Conservation (phyloP, 164 flowering plant species). For the Stephania cephalantha region DNA sequence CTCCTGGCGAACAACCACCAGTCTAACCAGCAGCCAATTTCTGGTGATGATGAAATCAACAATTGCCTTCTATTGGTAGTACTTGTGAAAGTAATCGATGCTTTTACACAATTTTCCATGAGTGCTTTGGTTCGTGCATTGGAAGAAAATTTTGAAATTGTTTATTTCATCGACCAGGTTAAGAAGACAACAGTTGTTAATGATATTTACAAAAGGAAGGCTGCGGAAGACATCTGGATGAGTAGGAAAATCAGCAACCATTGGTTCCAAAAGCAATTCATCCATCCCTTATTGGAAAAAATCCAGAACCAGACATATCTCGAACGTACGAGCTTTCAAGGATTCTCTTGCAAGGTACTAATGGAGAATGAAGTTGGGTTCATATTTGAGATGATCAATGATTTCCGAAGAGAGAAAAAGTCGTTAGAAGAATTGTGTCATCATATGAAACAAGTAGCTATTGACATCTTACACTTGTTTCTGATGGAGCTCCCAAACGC, state of each 20-base stretch:
- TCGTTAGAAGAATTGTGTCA: not conserved
- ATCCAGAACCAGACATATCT: not conserved
- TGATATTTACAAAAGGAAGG: not conserved
- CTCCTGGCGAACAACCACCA: not conserved
- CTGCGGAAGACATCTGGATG: constrained; percentile 2
- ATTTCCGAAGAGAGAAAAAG: not conserved
- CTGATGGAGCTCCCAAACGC: not conserved
- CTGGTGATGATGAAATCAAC: not conserved
- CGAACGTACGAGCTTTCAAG: not conserved
- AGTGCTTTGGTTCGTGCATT: not conserved
- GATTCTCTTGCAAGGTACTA: not conserved
- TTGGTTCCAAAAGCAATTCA: not conserved
- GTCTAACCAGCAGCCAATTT: not conserved
- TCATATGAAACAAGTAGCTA: not conserved
- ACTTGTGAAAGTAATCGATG: not conserved
- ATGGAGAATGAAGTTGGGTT: not conserved
- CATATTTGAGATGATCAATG: not conserved
- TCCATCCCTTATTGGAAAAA: too few species aligned
- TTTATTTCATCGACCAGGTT: constrained; percentile 3
- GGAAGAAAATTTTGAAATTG: constrained; percentile 5
- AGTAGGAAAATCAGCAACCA: not conserved
- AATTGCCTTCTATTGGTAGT: constrained; percentile 7
- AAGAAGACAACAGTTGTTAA: not conserved
- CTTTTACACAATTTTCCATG: not conserved
- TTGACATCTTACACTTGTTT: constrained; percentile 1